Base-by-base conservation (phyloP, 805 yeast species). In the Saccharomycopsis capsularis region DNA sequence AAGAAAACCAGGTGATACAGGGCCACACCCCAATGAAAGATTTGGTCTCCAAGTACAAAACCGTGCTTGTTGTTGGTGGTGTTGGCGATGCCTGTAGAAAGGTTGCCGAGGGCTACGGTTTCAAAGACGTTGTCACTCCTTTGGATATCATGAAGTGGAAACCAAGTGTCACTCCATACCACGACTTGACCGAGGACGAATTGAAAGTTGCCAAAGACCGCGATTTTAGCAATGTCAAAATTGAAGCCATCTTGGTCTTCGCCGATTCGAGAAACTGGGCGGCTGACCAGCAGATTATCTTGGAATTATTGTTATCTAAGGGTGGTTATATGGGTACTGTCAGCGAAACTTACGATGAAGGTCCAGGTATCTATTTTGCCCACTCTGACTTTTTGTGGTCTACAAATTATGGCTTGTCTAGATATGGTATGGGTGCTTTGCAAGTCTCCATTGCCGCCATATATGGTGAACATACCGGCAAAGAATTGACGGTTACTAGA, bases 321-420 rank as follows among this genome's bases (percentile, higher is more conserved):
- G 68, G 76, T 51, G 96, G 96, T 59, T 78, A 75, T 38, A 83
- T 88, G 89, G 95, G 95, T 38, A 88, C 96, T 3, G 72, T 76
- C 39, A 75, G 84, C 36, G 73, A 79, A 56, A 77, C 83, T 16
- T 80, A 65, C 60, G 82, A 81, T 52, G 89, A 86, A 55, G 90
- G 90, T 35, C 93, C 95, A 30, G 79, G 79, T 42, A 77, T 87
- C 50, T 85, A 84, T 66, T 88, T 87, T 71, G 95, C 95, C 38
- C 95, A 88, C 64, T 84, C 91, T 19, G 96, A 88, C 67, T 84
- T 88, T 59, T 86, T 88, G 48, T 88, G 96, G 96, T 91, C 95
- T 11, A 85, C 96, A 3, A 85, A 87, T 65, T 87, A 85, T 62
- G 78, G 78, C 57, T 70, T 85, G 54, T 79, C 88, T 16, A 74